Base-by-base conservation (phyloP, 2,329 filamentous ascomycete species). In the Taxawa tesnikishii region DNA sequence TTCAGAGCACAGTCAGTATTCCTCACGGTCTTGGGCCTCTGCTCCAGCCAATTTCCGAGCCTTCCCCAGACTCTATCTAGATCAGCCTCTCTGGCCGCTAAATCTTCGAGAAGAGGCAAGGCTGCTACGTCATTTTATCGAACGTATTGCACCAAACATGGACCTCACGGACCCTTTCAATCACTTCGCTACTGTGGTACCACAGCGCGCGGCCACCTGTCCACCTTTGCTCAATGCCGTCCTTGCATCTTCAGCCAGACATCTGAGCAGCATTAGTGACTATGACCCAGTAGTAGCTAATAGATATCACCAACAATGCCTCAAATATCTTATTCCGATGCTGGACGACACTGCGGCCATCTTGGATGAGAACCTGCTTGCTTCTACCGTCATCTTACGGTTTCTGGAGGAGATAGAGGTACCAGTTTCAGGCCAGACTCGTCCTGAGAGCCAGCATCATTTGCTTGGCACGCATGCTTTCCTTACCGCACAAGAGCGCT, bases 201-300 rank as follows among this genome's bases (percentile, higher is more conserved):
- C 71, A 0, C 58, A 65, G 33, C 56, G 65, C n/a, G 68, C 71
- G 19, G 19, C 19, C 8, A 23, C 19, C n/a, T 23, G 19, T 23
- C 64, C 63, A 1, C 63, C 67, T 3, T 54, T 75, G 4, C 54
- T 73, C 9, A 71, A 73, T 32, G 68, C 70, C 15, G 71, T 74
- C 16, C 61, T 72, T 28, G 70, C 70, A 2, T 54, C 73, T 4
- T 63, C 70, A 0, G 65, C 69, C 2, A 58, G 68, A 19, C 70
- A 74, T 43, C 48, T 73, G 21, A 67, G 63, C 28, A 57, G 68
- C 18, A 61, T 17, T 19, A 15, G 28, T 5, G 14, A 18, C 11
- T 69, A 65, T 40, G 63, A 72, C 41, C 55, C 59, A 0, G 55
- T 65, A 11, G 59, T 65, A 3, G 65, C 66, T 3, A 63, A 69